Evolutionary conservation across 768 basidiomycete genomes (phyloP), one percentile per base, ranked within the genome.

Genomic region (Hypholoma sublateritium): DNA sequence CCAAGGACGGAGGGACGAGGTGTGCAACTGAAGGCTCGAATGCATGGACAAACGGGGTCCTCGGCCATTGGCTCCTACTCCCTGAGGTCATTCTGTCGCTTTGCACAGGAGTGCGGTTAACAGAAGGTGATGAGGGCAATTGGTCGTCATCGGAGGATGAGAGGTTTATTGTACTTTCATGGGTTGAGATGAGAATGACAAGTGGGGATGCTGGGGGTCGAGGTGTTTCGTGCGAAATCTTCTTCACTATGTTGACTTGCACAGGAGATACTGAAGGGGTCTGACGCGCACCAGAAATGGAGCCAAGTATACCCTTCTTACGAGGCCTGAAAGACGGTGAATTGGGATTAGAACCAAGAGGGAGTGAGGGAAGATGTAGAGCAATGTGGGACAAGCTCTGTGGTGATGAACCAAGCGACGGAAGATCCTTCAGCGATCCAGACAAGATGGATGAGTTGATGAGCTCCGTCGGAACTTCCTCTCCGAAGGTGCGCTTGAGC

Each of bases 401-500:
- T 32, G 28, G 28, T 32, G 28, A 32, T 32, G 28, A 32, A 32
- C 28, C 28, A 32, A 32, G 28, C 28, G 28, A 32, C 5, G 2
- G 6, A 7, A 32, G 1, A 32, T 32, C 28, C 28, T 32, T 32
- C 7, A 12, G 42, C 34, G 28, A 11, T 53, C 28, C 47, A 42
- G 44, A 39, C 21, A 44, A 58, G 45, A 43, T 39, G n/a, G 43
- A 50, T 41, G 28, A 44, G 19, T 32, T 53, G 12, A 53, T 45
- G 9, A 59, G 22, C 22, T 55, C 58, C n/a, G 55, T 21, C 3
- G 58, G 58, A 5, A 59, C 36, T 2, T 54, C 47, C 22, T 59
- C 58, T 16, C 58, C 58, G 14, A 59, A 48, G 14, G 58, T 59
- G 25, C 58, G 48, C 14, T 50, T 50, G 19, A 59, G 54, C 44